These are phyloP conservation scores for Hamamelis virginiana DNA, from an alignment of 164 flowering plant genomes.

Conservation along the genomic window DNA sequence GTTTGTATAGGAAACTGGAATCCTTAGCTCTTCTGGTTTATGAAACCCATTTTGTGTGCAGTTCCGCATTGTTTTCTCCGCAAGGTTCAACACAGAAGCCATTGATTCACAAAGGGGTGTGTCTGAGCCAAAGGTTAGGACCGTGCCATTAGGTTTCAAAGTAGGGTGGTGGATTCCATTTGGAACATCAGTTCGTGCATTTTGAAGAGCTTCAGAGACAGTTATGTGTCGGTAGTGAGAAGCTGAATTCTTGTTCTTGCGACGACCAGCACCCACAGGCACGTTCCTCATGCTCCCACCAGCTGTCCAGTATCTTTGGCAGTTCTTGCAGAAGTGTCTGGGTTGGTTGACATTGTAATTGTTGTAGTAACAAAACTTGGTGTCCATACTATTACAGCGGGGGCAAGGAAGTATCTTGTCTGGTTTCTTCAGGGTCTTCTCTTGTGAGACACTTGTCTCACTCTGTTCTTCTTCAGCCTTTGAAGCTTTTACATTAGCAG, in stretches of 20 bases:
- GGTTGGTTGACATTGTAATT: constrained; percentile 76
- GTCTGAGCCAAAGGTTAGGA: constrained; percentile 44
- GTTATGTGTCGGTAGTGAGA: constrained; percentile 40
- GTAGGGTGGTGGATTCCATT: constrained; percentile 29
- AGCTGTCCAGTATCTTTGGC: constrained; percentile 82
- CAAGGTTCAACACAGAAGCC: constrained; percentile 40
- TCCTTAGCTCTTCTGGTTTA: constrained; percentile 27
- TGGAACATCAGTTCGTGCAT: constrained; percentile 26
- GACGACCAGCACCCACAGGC: constrained; percentile 74
- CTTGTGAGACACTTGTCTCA: constrained; percentile 36
- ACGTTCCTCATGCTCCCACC: constrained; percentile 78
- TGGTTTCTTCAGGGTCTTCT: constrained; percentile 50
- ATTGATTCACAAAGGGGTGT: constrained; percentile 52
- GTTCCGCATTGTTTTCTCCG: constrained; percentile 26
- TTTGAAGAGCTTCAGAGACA: constrained; percentile 34
- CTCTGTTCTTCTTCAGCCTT: constrained; percentile 35
- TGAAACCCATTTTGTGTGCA: constrained; percentile 30
- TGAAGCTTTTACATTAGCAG: constrained; percentile 14
- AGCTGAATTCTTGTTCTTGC: constrained; percentile 50
- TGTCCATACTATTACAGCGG: constrained; percentile 71
- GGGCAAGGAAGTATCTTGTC: constrained; percentile 65
- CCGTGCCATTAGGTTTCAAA: constrained; percentile 31
- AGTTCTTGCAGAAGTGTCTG: constrained; percentile 67
- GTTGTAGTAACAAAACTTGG: constrained; percentile 73
- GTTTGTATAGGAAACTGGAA: constrained; percentile 21